Conservation (phyloP, 768 basidiomycete species). For the Boletus subcaerulescens region DNA sequence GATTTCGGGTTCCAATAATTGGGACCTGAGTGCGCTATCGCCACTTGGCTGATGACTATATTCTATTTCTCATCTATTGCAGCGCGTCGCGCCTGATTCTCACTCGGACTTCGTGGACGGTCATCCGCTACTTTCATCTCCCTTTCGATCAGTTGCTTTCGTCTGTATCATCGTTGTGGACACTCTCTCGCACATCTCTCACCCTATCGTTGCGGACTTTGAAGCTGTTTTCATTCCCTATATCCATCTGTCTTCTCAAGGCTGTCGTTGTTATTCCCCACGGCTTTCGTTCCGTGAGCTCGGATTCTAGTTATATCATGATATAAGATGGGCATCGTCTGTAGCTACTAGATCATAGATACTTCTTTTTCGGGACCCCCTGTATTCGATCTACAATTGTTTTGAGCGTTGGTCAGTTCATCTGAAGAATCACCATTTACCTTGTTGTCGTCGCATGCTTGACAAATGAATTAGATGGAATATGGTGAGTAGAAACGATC, state of each 20-base stretch:
- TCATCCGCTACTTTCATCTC: conserved; percentile 1
- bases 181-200: background rate
- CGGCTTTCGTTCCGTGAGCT: background rate
- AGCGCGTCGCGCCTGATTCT: background rate
- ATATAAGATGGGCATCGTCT: background rate
- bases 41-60: conserved; percentile 2
- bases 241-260: conserved; percentile 12
- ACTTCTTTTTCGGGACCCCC: background rate
- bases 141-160: background rate
- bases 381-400: too few relatives aligned
- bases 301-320: background rate
- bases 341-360: conserved; percentile 7
- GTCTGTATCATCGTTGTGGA: conserved; percentile 13
- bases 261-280: background rate
- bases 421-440: too few relatives aligned
- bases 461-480: too few relatives aligned
- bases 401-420: too few relatives aligned
- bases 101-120: conserved; percentile 16
- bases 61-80: conserved; percentile 20
- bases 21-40: conserved; percentile 6
- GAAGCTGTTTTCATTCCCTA: conserved; percentile 3
- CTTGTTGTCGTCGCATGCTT: background rate
- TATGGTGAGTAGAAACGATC: too few relatives aligned
- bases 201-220: conserved; percentile 9
- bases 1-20: conserved; percentile 8